phyloP scores from a whole-genome alignment of 2,329 filamentous ascomycete species.

The Penicillium sp. region DNA sequence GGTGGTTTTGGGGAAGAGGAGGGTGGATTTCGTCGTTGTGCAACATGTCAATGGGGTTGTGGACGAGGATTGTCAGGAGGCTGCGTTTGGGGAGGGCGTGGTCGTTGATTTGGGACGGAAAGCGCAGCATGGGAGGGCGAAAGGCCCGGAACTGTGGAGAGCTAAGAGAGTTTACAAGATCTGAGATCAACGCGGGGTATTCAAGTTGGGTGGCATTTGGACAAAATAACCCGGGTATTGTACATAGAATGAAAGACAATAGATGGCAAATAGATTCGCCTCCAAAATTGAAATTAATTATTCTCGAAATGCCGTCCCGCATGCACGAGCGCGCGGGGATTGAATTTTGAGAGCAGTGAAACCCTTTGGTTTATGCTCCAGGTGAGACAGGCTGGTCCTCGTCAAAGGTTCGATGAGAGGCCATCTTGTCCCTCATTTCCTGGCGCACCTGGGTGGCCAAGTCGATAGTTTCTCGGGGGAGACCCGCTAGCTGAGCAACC shows the following conservation, averaged over 20 bases:
- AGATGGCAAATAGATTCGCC: neutral
- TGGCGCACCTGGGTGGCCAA: conserved; percentile 63
- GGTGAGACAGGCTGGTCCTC: neutral
- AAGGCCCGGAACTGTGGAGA: conserved; percentile 14
- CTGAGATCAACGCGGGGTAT: neutral
- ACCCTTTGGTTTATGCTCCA: neutral
- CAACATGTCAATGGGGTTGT: conserved; percentile 83
- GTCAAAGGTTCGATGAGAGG: neutral
- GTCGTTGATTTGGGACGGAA: conserved; percentile 30
- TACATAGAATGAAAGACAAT: neutral
- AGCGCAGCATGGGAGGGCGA: conserved; percentile 20
- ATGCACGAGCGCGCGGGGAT: neutral
- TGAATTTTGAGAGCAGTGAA: neutral
- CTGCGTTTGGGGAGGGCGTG: conserved; percentile 48
- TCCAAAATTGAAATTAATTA: neutral
- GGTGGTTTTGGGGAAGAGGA: conserved; percentile 71
- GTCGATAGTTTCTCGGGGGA: conserved; percentile 70
- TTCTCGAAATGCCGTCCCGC: neutral
- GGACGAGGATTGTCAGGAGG: conserved; percentile 85
- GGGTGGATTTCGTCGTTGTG: conserved; percentile 82
- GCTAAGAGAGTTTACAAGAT: conserved; percentile 12
- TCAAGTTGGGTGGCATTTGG: neutral
- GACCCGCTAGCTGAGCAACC: conserved; percentile 81
- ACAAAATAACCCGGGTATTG: neutral
- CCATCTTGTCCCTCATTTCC: conserved; percentile 14